phyloP scores from a whole-genome alignment of 2,329 filamentous ascomycete species.

The Trichoderma aggressivum region DNA sequence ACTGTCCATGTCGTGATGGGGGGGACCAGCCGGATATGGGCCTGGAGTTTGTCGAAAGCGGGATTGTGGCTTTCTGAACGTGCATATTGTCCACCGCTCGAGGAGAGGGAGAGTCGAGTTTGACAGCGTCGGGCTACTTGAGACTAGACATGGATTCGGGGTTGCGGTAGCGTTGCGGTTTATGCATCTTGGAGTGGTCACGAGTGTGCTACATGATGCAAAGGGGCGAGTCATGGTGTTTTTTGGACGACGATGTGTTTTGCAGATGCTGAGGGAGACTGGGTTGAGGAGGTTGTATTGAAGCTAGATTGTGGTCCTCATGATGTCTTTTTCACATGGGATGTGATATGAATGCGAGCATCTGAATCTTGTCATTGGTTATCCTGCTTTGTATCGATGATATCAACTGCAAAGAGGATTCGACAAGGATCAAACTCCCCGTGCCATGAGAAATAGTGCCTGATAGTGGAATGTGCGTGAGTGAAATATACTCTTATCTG shows the following conservation, averaged over 20 bases:
- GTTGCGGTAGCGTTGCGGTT: neutral
- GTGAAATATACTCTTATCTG: neutral
- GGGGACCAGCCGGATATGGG: neutral
- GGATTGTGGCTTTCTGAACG: neutral
- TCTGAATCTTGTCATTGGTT: neutral
- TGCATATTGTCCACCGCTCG: neutral
- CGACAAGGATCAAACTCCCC: neutral
- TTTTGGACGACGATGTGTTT: neutral
- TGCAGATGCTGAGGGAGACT: neutral
- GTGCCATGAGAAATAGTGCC: neutral
- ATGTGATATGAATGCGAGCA: neutral
- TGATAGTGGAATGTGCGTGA: neutral
- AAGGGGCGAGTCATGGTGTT: neutral
- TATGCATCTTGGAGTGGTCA: neutral
- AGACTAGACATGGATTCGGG: neutral
- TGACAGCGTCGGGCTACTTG: neutral
- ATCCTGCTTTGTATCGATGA: neutral
- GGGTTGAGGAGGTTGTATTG: neutral
- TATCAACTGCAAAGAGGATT: neutral
- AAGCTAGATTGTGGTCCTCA: neutral
- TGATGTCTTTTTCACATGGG: neutral
- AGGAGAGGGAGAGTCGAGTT: neutral
- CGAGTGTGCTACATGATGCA: conserved; percentile 2
- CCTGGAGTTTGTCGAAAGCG: neutral
- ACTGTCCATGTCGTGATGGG: neutral